Base-by-base conservation (phyloP, 495 filamentous ascomycete genomes). In the Glonium stellatum region DNA sequence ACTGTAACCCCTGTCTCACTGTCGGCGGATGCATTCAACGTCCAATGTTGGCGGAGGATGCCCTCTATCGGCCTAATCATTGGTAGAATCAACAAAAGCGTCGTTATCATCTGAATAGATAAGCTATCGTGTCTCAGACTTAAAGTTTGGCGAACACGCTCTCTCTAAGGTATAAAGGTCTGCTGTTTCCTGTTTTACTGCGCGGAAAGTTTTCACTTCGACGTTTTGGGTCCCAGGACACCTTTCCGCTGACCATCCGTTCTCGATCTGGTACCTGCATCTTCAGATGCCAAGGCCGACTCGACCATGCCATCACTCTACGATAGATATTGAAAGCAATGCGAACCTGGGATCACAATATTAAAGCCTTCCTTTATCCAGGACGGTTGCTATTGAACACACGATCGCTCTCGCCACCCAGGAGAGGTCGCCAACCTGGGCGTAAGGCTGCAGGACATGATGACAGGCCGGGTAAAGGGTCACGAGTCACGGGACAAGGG, bases 71-170 rank as follows among this genome's bases (percentile, higher is more conserved):
- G 19, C 11, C 54, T 23, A 25, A 23, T 55, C 50, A 66, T 66
- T 66, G 63, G 63, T 56, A 62, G 54, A 2, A 65, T 35, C 44
- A 23, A 9, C 52, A 23, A 19, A 49, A 42, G 41, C 59, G 55
- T 27, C 59, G 63, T 66, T 66, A 66, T 66, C 63, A 65, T 63
- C 15, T 52, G 53, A 55, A 58, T 62, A 57, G 63, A 66, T 66
- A 66, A 66, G 63, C 63, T 66, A 58, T 52, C 50, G 59, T 49
- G 54, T 47, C 50, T 50, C 61, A 55, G 62, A 15, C 59, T 52
- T 56, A 44, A 47, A 55, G 39, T 44, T 44, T 18, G 18, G 39
- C 18, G 39, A 44, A 18, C 39, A 44, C 39, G 10, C 39, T 1
- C 39, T 44, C 18, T 44, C 18, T 18, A 11, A 44, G 13, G 39